Evolutionary conservation across 192 early-diverging fungal species (phyloP), one percentile per base, ranked within the genome.

Genomic region (Entomortierella parvispora): DNA sequence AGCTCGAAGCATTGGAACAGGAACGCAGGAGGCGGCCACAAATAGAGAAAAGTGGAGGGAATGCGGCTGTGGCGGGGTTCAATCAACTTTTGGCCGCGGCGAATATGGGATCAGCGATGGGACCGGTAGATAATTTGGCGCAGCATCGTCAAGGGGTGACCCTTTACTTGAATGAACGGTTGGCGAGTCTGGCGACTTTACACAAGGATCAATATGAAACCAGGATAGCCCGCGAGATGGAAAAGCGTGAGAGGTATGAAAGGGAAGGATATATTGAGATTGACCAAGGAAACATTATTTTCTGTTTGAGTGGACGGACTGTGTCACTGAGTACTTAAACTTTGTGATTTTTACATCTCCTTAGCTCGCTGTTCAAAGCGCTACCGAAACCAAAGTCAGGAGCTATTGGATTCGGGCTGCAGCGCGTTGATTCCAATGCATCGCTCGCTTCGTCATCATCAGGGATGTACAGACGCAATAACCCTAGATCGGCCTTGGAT

Each of bases 181-280:
- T 94, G 34, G 90, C 89, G 40, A 77, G 85, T 45, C 80, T 90
- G 14, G 90, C 90, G 25, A 84, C 85, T 40, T 62, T 90, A 18
- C 92, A 94, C 57, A 90, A 88, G 61, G 84, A 90, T 43, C 90
- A 90, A 68, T 90, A 94, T 62, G 88, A 92, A 63, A 65, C 83
- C 28, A 81, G 89, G 56, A 72, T 94, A 65, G 82, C 81, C 34
- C 84, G 88, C 17, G 89, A 89, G 52, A 82, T 94, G 18, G 88
- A 89, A 62, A 89, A 88, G 52, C 85, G 83, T 7, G 81, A 88
- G 53, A 94, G 85, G 83, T 83, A 64, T 46, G 26, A 26, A 2
- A 52, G 28, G 2, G 17, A 23, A 40, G 17, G 6, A 25, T 22
- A 22, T 42, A 33, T 20, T 51, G n/a, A 26, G 18, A 58, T 15